These are phyloP conservation scores for Trebouxia sp. DNA, from an alignment of 139 green algal species.

Conservation along the genomic window DNA sequence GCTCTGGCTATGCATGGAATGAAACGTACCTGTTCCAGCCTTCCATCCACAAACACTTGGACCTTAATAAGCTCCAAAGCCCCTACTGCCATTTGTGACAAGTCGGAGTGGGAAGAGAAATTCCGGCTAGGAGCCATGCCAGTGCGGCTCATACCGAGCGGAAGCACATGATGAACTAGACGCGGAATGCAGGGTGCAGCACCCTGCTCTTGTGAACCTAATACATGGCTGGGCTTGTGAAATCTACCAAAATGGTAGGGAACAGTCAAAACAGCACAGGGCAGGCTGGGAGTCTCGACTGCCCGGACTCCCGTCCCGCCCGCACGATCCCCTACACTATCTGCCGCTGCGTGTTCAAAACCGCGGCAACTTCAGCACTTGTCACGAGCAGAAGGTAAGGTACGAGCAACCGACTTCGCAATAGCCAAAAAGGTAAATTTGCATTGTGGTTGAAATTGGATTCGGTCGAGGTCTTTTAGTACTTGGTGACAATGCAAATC, in stretches of 20 bases:
- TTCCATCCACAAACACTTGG: constrained; percentile 2
- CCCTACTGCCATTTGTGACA: constrained; percentile 23
- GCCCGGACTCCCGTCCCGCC: constrained; percentile 14
- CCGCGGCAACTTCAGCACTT: not conserved
- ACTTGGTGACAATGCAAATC: too few species aligned
- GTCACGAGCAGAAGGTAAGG: not conserved
- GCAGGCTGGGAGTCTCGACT: constrained; percentile 26
- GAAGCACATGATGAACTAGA: constrained; percentile 16
- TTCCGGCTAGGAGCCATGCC: constrained; percentile 26
- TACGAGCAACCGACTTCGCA: too few species aligned
- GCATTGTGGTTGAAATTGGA: not conserved
- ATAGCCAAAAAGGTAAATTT: too few species aligned
- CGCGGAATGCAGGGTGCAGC: constrained; percentile 23
- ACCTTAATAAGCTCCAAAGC: constrained; percentile 19
- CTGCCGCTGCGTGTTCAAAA: not conserved
- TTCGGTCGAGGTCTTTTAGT: too few species aligned
- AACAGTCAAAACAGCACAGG: not conserved
- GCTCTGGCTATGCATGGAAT: too few species aligned
- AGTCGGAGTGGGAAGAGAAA: constrained; percentile 22
- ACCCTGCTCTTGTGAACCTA: constrained; percentile 16
- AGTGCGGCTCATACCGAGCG: constrained; percentile 19
- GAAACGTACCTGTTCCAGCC: not conserved
- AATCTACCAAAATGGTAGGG: not conserved
- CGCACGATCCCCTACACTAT: not conserved
- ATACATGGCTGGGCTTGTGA: not conserved